Conservation (phyloP, 306 rosid genomes). For the Gleditsia sinensis region DNA sequence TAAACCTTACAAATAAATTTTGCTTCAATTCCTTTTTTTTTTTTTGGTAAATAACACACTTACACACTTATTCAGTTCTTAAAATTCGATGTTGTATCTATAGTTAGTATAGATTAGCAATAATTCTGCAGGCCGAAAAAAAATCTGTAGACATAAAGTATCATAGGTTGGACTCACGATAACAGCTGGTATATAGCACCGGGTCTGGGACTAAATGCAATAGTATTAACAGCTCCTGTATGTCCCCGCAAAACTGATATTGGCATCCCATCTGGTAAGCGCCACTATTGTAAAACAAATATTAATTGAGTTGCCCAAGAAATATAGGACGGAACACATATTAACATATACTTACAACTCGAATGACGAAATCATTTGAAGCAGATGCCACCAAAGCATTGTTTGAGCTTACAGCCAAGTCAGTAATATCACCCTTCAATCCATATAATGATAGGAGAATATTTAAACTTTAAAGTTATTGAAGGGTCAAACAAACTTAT, state of each 20-base stretch:
- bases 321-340: constrained; percentile 22
- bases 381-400: constrained; percentile 81
- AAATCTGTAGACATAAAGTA: constrained; percentile 16
- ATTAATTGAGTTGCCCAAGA: constrained; percentile 28
- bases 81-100: constrained; percentile 13
- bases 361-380: constrained; percentile 84
- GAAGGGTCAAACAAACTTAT: not conserved
- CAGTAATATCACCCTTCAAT: constrained; percentile 43
- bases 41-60: not conserved
- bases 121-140: constrained; percentile 10
- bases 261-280: constrained; percentile 86
- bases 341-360: constrained; percentile 68
- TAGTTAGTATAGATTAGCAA: constrained; percentile 10
- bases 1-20: constrained; percentile 4
- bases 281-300: constrained; percentile 66
- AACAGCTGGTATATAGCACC: constrained; percentile 64
- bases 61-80: not conserved
- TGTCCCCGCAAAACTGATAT: constrained; percentile 91
- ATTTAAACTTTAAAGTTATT: constrained; percentile 3
- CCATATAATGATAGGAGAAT: constrained; percentile 13
- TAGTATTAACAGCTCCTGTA: constrained; percentile 82
- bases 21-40: not conserved
- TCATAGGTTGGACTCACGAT: constrained; percentile 58
- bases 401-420: constrained; percentile 61
- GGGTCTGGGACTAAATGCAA: constrained; percentile 85